phyloP scores from a whole-genome alignment of 148 eudicot species.

The Limonium bicolor region DNA sequence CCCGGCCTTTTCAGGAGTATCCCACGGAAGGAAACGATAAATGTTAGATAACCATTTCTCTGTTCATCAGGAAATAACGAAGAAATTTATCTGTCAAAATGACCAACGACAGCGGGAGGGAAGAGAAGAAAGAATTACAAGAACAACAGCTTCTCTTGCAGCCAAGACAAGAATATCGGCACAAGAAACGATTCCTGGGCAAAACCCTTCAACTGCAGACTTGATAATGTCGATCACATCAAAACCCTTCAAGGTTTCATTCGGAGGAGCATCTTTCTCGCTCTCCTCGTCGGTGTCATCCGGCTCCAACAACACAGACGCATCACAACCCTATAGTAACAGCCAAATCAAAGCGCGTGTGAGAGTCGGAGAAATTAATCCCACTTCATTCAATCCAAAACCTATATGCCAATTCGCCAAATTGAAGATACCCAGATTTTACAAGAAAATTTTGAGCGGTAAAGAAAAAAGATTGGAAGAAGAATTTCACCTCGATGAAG shows the following conservation, averaged over 20 bases:
- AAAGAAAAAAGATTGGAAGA: background rate
- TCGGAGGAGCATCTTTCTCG: slow-evolving; percentile 47
- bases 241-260: slow-evolving; percentile 38
- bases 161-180: slow-evolving; percentile 52
- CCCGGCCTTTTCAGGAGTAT: slow-evolving; percentile 24
- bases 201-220: slow-evolving; percentile 28
- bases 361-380: background rate
- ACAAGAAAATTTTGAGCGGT: background rate
- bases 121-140: slow-evolving; percentile 17
- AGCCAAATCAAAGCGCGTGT: background rate
- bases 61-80: too few relatives aligned
- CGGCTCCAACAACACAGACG: slow-evolving; percentile 35
- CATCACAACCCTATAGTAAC: slow-evolving; percentile 40
- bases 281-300: slow-evolving; percentile 18
- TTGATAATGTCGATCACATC: slow-evolving; percentile 35
- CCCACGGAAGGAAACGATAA: background rate
- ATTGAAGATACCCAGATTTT: background rate
- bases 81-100: background rate
- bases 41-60: background rate
- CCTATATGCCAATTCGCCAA: background rate
- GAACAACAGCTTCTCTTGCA: slow-evolving; percentile 39
- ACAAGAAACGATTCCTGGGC: slow-evolving; percentile 62
- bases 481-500: slow-evolving; percentile 30
- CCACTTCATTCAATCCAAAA: background rate
- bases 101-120: background rate